Conservation (phyloP, 2,329 filamentous ascomycete genomes). For the Ceratocystiopsis brevicomis region DNA sequence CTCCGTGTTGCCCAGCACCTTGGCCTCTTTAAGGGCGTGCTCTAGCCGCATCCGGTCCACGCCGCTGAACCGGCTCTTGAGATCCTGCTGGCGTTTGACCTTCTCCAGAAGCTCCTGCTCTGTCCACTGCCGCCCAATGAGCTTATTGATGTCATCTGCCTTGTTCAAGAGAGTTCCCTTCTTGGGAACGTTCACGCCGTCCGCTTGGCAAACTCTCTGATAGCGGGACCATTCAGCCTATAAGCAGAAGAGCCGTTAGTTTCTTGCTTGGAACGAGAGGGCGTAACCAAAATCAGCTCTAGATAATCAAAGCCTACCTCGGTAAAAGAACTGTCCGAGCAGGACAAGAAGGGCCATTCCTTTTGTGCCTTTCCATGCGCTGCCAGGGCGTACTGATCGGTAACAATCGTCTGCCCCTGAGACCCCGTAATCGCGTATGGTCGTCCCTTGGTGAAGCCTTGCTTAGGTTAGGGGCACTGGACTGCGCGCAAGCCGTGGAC, state of each 20-base stretch:
- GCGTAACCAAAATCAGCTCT: background rate
- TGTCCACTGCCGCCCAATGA: slow-evolving; percentile 67
- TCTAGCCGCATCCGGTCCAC: slow-evolving; percentile 49
- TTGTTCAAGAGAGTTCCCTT: slow-evolving; percentile 50
- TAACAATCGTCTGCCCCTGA: slow-evolving; percentile 60
- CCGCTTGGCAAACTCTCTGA: slow-evolving; percentile 52
- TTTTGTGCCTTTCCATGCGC: slow-evolving; percentile 69
- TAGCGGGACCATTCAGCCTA: slow-evolving; percentile 68
- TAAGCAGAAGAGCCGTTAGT: background rate
- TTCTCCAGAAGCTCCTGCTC: slow-evolving; percentile 67
- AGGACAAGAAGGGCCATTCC: slow-evolving; percentile 77
- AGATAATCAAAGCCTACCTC: slow-evolving; percentile 34
- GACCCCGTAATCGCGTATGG: slow-evolving; percentile 65
- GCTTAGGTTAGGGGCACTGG: background rate
- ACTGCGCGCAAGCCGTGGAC: too few species aligned
- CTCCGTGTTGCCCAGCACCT: slow-evolving; percentile 41
- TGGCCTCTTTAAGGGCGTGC: slow-evolving; percentile 47
- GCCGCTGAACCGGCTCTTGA: slow-evolving; percentile 47
- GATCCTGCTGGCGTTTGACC: slow-evolving; percentile 48
- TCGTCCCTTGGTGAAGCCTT: slow-evolving; percentile 59
- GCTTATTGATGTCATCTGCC: slow-evolving; percentile 58
- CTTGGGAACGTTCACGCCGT: slow-evolving; percentile 57
- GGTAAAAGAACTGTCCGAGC: slow-evolving; percentile 71
- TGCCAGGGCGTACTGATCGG: slow-evolving; percentile 66
- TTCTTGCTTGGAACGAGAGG: background rate